Conservation (phyloP, 805 yeast species). For the Candida maris region DNA sequence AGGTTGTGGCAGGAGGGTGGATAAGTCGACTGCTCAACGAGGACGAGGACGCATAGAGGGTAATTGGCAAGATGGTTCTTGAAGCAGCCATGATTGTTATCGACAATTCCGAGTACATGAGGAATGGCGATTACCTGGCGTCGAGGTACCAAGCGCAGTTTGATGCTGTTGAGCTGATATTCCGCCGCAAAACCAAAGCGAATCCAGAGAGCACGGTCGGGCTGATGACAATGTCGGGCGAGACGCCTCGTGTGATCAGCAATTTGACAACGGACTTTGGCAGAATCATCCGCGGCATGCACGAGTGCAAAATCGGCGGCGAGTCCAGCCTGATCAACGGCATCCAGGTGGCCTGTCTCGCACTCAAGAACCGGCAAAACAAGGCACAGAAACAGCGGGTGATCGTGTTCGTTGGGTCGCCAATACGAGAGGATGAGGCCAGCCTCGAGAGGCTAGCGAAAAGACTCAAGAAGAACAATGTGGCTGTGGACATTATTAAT, state of each 20-base stretch:
- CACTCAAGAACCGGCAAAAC: constrained; percentile 94
- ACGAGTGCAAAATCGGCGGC: constrained; percentile 72
- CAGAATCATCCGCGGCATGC: constrained; percentile 77
- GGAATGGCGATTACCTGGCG: constrained; percentile 91
- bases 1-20: too few relatives aligned
- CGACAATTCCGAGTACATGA: constrained; percentile 93
- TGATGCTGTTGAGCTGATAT: constrained; percentile 83
- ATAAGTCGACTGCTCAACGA: too few relatives aligned
- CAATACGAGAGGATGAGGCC: constrained; percentile 63
- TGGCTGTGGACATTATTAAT: constrained; percentile 84
- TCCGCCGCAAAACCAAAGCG: constrained; percentile 77
- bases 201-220: constrained; percentile 97
- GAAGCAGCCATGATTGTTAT: constrained; percentile 95
- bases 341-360: constrained; percentile 89
- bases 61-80: constrained; percentile 61
- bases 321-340: constrained; percentile 68
- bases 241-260: constrained; percentile 79
- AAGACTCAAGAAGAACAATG: constrained; percentile 87
- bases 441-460: constrained; percentile 83
- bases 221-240: constrained; percentile 81
- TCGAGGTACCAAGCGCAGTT: constrained; percentile 89
- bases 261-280: constrained; percentile 88
- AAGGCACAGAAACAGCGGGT: constrained; percentile 89
- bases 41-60: not conserved
- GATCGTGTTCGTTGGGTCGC: constrained; percentile 85